phyloP scores from a whole-genome alignment of 2,329 filamentous ascomycete genomes.

The Fusarium papillatum region DNA sequence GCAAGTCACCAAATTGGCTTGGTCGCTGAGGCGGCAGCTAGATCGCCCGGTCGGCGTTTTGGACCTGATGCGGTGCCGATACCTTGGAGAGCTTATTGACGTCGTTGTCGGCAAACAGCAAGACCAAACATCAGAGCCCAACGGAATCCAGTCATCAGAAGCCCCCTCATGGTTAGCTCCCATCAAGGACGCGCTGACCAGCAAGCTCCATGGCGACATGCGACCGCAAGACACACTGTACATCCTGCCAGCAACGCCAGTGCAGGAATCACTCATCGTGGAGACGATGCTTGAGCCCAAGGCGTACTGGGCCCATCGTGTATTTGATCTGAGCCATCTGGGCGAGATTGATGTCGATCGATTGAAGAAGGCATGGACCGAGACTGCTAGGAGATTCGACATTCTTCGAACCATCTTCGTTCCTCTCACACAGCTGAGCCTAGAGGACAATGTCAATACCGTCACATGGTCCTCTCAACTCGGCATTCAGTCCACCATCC shows the following conservation, averaged over 20 bases:
- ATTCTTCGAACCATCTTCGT: slow-evolving; percentile 22
- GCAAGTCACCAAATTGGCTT: slow-evolving; percentile 28
- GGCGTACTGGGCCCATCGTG: slow-evolving; percentile 28
- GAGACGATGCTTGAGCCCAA: slow-evolving; percentile 27
- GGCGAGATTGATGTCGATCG: slow-evolving; percentile 4
- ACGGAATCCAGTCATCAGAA: not conserved
- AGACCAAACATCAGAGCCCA: not conserved
- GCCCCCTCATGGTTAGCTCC: not conserved
- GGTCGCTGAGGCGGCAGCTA: slow-evolving; percentile 14
- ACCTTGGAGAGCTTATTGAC: slow-evolving; percentile 9
- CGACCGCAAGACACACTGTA: slow-evolving; percentile 5
- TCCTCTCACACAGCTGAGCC: not conserved
- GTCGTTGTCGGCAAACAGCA: not conserved
- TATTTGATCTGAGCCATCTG: slow-evolving; percentile 18
- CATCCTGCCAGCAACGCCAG: slow-evolving; percentile 13
- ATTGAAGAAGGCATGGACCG: slow-evolving; percentile 21
- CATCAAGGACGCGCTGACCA: not conserved
- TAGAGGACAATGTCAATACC: not conserved
- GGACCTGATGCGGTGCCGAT: slow-evolving; percentile 20
- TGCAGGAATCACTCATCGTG: slow-evolving; percentile 26
- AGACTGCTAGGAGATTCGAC: slow-evolving; percentile 3
- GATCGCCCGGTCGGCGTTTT: slow-evolving; percentile 21
- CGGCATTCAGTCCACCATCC: not conserved
- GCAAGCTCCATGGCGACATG: not conserved
- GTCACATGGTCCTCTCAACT: slow-evolving; percentile 13